Conservation (phyloP, 441 rosid genomes). For the Gossypium schwendimanii region DNA sequence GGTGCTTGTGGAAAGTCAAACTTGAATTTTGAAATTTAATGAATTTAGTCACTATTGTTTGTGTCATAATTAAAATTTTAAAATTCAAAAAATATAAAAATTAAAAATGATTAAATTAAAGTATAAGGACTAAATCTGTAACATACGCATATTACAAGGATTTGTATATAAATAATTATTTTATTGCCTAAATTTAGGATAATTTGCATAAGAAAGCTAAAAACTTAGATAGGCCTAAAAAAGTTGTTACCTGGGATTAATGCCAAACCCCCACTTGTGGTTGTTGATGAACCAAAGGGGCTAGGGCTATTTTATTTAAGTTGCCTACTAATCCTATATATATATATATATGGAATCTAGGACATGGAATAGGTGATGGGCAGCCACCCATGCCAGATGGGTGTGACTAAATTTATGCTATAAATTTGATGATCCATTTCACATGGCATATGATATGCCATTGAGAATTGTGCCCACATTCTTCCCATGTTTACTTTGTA, state of each 20-base stretch:
- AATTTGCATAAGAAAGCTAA: neutral
- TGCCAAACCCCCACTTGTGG: neutral
- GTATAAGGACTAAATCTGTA: too few species aligned
- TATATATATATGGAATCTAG: neutral
- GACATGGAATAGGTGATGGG: neutral
- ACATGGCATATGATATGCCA: neutral
- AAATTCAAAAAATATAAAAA: too few species aligned
- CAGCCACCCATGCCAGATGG: constrained; percentile 1
- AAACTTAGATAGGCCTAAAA: neutral
- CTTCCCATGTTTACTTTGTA: neutral
- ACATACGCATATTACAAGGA: too few species aligned
- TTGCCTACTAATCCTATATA: neutral
- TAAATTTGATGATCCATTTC: constrained; percentile 1
- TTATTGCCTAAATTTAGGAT: neutral
- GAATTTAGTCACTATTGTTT: too few species aligned
- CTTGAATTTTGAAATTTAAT: neutral
- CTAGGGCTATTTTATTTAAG: too few species aligned
- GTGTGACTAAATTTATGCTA: neutral
- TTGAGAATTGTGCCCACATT: neutral
- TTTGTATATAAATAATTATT: neutral
- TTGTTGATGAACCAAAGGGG: neutral
- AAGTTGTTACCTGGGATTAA: neutral
- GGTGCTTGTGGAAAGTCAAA: constrained; percentile 21
- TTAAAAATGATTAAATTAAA: too few species aligned
- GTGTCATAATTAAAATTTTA: too few species aligned